Percentiles rank a stretch among this genome's conserved stretches.
Conservation (phyloP, 2,329 filamentous ascomycete species). For the Tolypocladium guangdongense region DNA sequence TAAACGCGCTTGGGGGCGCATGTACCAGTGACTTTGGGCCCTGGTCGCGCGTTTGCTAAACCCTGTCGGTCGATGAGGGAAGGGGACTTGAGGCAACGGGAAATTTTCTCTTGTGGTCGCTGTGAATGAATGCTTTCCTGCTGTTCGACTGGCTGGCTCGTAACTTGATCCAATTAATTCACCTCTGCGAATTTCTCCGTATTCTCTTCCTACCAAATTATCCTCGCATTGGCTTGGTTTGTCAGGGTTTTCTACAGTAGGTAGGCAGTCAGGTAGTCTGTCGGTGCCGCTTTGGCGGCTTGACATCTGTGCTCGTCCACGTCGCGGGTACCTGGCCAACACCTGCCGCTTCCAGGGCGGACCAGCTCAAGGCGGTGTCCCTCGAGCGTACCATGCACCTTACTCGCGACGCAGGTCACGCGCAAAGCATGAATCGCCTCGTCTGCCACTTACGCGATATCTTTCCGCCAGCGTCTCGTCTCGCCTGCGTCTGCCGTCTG, state of each 20-base stretch:
- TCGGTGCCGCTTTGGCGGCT: background rate
- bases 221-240: slow-evolving; percentile 1
- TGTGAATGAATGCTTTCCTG: background rate
- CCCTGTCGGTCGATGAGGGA: background rate
- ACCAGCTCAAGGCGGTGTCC: background rate
- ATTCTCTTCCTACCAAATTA: background rate
- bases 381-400: background rate
- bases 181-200: background rate
- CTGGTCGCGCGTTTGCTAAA: slow-evolving; percentile 9
- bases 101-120: background rate
- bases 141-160: background rate
- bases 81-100: background rate
- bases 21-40: slow-evolving; percentile 11
- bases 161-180: slow-evolving; percentile 7
- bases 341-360: background rate
- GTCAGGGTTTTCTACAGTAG: background rate
- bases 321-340: background rate
- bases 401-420: slow-evolving; percentile 3
- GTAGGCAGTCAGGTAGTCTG: no score
- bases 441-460: slow-evolving; percentile 5
- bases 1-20: slow-evolving; percentile 9
- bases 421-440: slow-evolving; percentile 5
- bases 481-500: no score
- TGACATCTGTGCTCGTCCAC: background rate
- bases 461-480: no score